Base-by-base conservation (phyloP, 192 early-diverging fungal genomes). In the Pecoramyces ruminantium region DNA sequence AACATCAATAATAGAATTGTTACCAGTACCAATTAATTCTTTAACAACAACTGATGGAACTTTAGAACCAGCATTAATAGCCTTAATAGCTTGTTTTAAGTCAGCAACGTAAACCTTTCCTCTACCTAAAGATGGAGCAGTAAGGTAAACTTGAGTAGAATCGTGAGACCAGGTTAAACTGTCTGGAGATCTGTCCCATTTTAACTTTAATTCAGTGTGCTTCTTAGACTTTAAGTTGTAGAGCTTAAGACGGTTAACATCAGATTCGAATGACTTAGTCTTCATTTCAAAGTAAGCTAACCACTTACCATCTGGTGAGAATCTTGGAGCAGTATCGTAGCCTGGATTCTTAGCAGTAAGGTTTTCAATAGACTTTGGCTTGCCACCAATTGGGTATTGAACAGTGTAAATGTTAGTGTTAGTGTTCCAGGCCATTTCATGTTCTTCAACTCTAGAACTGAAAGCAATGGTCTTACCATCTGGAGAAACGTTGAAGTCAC, bases 211-310 rank as follows among this genome's bases (percentile, higher is more conserved):
- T 1, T 81, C 30, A 0, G 29, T 79, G 30, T n/a, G n/a, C n/a
- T n/a, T n/a, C n/a, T n/a, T n/a, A n/a, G n/a, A n/a, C n/a, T n/a
- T n/a, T 15, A 85, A 83, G 80, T 87, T 84, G 79, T 91, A 89
- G 39, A 93, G 34, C 39, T 89, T 83, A 29, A 96, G 89, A n/a
- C 87, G 86, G 84, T 93, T 94, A 81, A 89, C 90, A 83, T 94
- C 94, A 1, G 94, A 86, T 83, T 96, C 94, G 82, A 95, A 93
- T n/a, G n/a, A n/a, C n/a, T 38, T 17, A 25, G 81, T 79, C 81
- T 83, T 83, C 93, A 94, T 94, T 86, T 95, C 92, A 58, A 96
- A 81, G 81, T 92, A 95, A 16, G 90, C 91, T 16, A 95, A 84
- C 29, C 84, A 86, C 34, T 82, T 83, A 27, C 93, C 93, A 42